These are phyloP conservation scores for Dunaliella primolecta DNA, from an alignment of 139 green algal genomes.

Conservation along the genomic window DNA sequence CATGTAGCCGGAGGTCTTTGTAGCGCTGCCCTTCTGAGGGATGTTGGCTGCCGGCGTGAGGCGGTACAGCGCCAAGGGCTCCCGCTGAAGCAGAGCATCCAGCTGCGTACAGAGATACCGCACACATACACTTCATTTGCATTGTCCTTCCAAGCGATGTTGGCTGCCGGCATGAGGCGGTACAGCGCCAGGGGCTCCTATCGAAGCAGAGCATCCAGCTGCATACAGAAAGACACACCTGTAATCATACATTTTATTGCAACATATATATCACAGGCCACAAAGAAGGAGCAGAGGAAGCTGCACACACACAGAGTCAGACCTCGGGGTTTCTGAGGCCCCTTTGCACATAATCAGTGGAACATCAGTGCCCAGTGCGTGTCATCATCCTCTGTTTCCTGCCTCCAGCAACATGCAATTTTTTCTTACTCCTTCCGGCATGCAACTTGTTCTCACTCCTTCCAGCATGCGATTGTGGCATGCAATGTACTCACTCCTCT, in stretches of 20 bases:
- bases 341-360: neutral
- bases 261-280: too few relatives aligned
- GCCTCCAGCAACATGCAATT: too few relatives aligned
- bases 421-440: too few relatives aligned
- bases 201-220: conserved; percentile 19
- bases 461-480: too few relatives aligned
- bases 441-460: too few relatives aligned
- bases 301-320: neutral
- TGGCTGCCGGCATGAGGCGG: too few relatives aligned
- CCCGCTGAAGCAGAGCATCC: conserved; percentile 17
- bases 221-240: too few relatives aligned
- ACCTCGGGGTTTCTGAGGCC: neutral
- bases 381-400: neutral
- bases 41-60: conserved; percentile 19
- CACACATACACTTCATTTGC: too few relatives aligned
- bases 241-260: too few relatives aligned
- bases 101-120: neutral
- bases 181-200: conserved; percentile 26
- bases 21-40: conserved; percentile 3
- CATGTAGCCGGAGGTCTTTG: conserved; percentile 1
- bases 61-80: conserved; percentile 31
- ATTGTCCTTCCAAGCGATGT: too few relatives aligned
- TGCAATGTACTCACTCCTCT: too few relatives aligned
- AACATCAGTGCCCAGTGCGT: neutral
- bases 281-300: too few relatives aligned